These are phyloP conservation scores for Hansenula anomala DNA, from an alignment of 1,139 yeast genomes.

Conservation along the genomic window DNA sequence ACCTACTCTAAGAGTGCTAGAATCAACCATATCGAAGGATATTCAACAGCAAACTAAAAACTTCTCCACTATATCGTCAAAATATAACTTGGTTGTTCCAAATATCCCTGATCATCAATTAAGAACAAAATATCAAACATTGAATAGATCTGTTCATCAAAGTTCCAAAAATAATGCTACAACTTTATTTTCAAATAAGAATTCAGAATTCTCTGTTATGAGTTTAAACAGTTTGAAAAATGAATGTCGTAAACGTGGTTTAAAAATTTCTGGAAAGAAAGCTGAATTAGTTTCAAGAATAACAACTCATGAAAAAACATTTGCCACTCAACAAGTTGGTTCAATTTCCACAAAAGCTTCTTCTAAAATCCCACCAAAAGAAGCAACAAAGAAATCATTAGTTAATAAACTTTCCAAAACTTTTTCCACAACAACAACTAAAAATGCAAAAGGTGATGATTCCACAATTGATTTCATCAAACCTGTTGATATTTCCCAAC, in stretches of 20 bases:
- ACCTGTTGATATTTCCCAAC: conserved; percentile 18
- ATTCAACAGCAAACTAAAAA: conserved; percentile 9
- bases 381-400: background rate
- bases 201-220: conserved; percentile 30
- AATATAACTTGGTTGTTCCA: conserved; percentile 15
- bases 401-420: background rate
- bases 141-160: conserved; percentile 34
- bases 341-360: conserved; percentile 11
- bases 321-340: conserved; percentile 4
- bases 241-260: conserved; percentile 52
- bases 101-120: conserved; percentile 16
- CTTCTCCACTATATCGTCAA: conserved; percentile 9
- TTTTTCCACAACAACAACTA: conserved; percentile 11
- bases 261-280: conserved; percentile 52
- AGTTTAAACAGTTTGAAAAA: conserved; percentile 43
- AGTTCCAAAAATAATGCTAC: conserved; percentile 33
- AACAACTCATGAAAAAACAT: conserved; percentile 27
- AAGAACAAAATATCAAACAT: conserved; percentile 11
- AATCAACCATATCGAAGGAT: conserved; percentile 8
- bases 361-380: conserved; percentile 1
- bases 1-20: conserved; percentile 25
- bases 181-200: conserved; percentile 25
- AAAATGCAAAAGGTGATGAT: conserved; percentile 19
- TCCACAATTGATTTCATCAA: conserved; percentile 23
- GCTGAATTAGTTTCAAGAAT: conserved; percentile 48